phyloP scores from a whole-genome alignment of 805 yeast genomes.

The Pichia ethanolica region DNA sequence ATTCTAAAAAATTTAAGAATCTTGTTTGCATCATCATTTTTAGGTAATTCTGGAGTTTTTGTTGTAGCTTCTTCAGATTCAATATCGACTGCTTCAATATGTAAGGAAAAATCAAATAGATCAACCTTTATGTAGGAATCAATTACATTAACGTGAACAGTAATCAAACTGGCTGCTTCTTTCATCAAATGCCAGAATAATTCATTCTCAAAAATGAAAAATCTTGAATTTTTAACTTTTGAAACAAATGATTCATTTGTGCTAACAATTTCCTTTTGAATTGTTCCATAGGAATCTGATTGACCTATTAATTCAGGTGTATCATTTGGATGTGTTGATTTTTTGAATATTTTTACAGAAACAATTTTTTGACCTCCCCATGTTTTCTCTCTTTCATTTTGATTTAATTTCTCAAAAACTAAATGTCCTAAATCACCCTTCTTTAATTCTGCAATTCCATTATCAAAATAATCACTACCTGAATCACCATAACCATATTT shows the following conservation, averaged over 20 bases:
- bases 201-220: conserved; percentile 81
- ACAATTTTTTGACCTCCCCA: conserved; percentile 38
- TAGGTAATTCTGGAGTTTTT: conserved; percentile 15
- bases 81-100: conserved; percentile 39
- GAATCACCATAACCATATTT: conserved; percentile 90
- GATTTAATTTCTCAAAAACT: conserved; percentile 27
- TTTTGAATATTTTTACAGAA: conserved; percentile 43
- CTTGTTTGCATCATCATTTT: conserved; percentile 41
- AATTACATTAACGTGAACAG: conserved; percentile 61
- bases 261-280: neutral
- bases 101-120: conserved; percentile 57
- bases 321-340: conserved; percentile 9
- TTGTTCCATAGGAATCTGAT: conserved; percentile 6
- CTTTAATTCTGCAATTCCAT: conserved; percentile 68
- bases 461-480: conserved; percentile 68
- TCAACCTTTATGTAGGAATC: conserved; percentile 60
- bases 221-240: conserved; percentile 62
- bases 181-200: conserved; percentile 67
- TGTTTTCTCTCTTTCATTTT: conserved; percentile 30
- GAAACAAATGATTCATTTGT: conserved; percentile 31
- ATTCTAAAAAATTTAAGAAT: conserved; percentile 48
- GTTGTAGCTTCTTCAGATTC: neutral
- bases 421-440: conserved; percentile 40
- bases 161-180: conserved; percentile 65
- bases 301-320: conserved; percentile 8